Evolutionary conservation across 257 asterid species (phyloP).

Genomic region (Nicotiana obtusifolia): DNA sequence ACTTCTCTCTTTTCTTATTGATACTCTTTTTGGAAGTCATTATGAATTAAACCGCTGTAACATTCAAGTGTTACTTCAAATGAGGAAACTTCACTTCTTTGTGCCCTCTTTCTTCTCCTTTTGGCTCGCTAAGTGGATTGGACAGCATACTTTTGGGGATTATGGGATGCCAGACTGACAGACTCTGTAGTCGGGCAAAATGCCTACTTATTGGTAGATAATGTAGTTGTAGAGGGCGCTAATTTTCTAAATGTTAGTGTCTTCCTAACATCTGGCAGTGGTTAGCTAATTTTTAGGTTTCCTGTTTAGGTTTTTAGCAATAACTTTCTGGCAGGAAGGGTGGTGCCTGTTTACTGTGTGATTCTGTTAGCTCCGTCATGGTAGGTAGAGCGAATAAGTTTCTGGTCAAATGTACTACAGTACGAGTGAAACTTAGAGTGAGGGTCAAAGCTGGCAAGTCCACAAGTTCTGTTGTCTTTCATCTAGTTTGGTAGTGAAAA

Average conservation of each 20-base stretch:
- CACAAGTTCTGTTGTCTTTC: constrained; percentile 15
- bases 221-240: neutral
- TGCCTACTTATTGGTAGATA: neutral
- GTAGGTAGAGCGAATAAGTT: neutral
- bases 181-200: neutral
- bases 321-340: neutral
- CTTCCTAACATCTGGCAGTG: neutral
- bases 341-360: neutral
- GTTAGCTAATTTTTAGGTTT: neutral
- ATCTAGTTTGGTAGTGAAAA: constrained; percentile 27
- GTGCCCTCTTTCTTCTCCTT: neutral
- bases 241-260: neutral
- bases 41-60: neutral
- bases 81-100: neutral
- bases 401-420: neutral
- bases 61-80: neutral
- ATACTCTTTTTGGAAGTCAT: neutral
- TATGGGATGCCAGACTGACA: neutral
- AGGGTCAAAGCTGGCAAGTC: constrained; percentile 22
- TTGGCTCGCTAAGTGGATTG: neutral
- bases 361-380: neutral
- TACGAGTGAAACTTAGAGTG: neutral
- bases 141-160: neutral
- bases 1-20: too few species aligned
- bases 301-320: neutral